A percentile compares a stretch with the other conserved stretches of the same genome.
Evolutionary conservation across 805 yeast species (phyloP).

Genomic region (Hanseniaspora thailandica): DNA sequence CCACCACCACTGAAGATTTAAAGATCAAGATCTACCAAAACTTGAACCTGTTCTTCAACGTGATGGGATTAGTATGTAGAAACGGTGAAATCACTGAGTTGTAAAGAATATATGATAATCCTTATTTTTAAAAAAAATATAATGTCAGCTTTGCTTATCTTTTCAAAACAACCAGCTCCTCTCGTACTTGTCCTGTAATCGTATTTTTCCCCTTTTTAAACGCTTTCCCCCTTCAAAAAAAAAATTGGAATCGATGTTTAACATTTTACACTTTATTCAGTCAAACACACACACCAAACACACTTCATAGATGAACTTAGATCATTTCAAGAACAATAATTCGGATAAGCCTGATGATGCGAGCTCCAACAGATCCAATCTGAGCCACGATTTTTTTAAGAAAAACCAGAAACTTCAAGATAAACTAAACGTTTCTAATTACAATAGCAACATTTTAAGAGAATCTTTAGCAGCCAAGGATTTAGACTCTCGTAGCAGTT

Average conservation of each 20-base stretch:
- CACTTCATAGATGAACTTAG: background rate
- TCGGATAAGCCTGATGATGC: background rate
- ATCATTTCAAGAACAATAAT: background rate
- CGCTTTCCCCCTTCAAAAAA: too few species aligned
- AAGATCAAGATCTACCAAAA: conserved; percentile 56
- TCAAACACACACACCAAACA: background rate
- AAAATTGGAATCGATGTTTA: too few species aligned
- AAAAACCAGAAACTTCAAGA: background rate
- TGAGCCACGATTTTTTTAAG: background rate
- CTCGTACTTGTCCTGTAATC: too few species aligned
- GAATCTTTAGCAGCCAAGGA: background rate
- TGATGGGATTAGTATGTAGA: conserved; percentile 89
- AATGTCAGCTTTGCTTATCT: too few species aligned
- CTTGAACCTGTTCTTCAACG: conserved; percentile 83
- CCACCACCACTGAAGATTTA: conserved; percentile 25
- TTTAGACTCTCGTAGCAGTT: background rate
- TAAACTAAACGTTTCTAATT: conserved; percentile 6
- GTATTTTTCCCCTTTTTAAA: too few species aligned
- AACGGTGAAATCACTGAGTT: conserved; percentile 80
- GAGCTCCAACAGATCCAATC: background rate
- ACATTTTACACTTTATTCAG: too few species aligned
- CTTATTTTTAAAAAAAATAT: too few species aligned
- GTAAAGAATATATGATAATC: too few species aligned
- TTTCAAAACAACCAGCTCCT: too few species aligned
- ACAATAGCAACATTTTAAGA: conserved; percentile 2